Evolutionary conservation across 1,284 basidiomycete genomes (phyloP), one percentile per base, ranked within the genome.

Genomic region (Marasmius sp.): DNA sequence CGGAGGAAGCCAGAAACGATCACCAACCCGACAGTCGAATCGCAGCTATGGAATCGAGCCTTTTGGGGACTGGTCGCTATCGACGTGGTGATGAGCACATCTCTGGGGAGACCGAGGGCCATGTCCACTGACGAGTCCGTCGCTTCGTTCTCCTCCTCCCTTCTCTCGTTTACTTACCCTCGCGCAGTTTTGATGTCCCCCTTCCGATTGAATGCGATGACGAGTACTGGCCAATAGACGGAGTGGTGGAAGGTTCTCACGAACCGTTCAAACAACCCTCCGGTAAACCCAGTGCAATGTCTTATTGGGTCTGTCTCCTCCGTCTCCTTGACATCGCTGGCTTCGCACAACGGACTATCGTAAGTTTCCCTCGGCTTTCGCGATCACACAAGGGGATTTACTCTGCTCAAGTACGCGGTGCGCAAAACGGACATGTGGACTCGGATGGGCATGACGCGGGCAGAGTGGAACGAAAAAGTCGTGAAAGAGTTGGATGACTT

Each of bases 401-500:
- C 27, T 27, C 27, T 27, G 27, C 2, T 27, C 27, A 27, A 27
- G 27, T 27, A 27, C 5, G 27, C 27, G 5, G 27, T 27, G 5
- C 27, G 27, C 27, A 27, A 27, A 27, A 27, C 27, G 5, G 27
- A 27, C 5, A 27, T 83, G 1, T 86, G 86, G 67, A 76, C 84
- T 10, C 69, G 84, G 8, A 77, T 85, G 7, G 84, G 87, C 4
- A 81, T 85, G 58, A 79, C 84, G 1, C 86, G 87, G 16, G 73
- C 77, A 5, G 75, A 83, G 52, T 88, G 86, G 79, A 89, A 91
- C 65, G 84, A 89, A 54, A 82, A 85, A 47, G 84, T 91, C 36
- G 88, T 93, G 0, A 84, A 87, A 2, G 89, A 92, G 65, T 78
- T 93, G 6, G 91, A 93, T 73, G 89, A 88, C 1, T 86, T 87